Conservation (phyloP, 805 yeast genomes). For the Ogataea trehalophila region DNA sequence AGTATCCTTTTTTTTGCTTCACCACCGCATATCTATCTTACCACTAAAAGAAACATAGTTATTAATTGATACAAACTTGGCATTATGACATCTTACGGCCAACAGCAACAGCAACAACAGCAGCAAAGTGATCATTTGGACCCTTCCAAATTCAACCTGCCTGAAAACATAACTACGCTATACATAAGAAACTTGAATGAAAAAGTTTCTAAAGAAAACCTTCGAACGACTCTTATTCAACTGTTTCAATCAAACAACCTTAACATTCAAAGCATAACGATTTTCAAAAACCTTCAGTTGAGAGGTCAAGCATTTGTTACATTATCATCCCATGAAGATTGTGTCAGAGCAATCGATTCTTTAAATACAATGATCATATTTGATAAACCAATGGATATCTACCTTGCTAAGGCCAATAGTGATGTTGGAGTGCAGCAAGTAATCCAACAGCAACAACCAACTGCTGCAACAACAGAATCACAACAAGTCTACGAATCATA, state of each 20-base stretch:
- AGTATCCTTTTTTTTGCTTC: too few species aligned
- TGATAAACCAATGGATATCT: conserved; percentile 44
- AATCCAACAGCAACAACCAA: conserved; percentile 3
- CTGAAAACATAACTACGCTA: conserved; percentile 26
- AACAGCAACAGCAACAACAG: neutral
- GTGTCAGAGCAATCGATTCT: conserved; percentile 41
- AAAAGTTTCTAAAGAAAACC: conserved; percentile 47
- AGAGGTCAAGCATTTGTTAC: conserved; percentile 83
- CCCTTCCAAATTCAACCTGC: conserved; percentile 2
- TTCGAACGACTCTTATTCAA: conserved; percentile 39
- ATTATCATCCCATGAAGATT: conserved; percentile 37
- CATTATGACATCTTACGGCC: neutral
- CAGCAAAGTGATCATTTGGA: neutral
- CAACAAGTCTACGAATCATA: conserved; percentile 20
- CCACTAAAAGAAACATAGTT: neutral
- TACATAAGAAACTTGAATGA: conserved; percentile 74
- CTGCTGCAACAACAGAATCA: neutral
- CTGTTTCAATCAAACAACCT: conserved; percentile 47
- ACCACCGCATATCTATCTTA: neutral
- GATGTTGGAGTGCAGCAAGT: conserved; percentile 29
- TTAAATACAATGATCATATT: conserved; percentile 39
- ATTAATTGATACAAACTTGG: neutral
- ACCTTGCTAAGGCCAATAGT: conserved; percentile 39
- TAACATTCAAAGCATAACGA: conserved; percentile 39
- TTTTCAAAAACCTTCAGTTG: conserved; percentile 58